These are phyloP conservation scores for Fusarium pseudocircinatum DNA, from an alignment of 2,329 filamentous ascomycete genomes.

Conservation along the genomic window DNA sequence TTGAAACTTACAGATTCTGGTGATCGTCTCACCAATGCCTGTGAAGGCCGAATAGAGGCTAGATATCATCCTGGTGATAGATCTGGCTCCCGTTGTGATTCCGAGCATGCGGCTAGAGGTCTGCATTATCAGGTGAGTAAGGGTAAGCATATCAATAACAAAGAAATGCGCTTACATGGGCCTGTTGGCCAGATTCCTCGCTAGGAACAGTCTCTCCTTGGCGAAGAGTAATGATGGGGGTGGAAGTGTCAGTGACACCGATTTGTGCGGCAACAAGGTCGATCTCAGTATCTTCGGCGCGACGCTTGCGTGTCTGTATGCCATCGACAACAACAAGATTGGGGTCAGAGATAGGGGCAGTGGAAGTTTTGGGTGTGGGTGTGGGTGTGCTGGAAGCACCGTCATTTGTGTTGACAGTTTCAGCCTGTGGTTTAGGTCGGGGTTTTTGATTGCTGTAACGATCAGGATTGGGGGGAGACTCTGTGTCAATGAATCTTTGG, in stretches of 20 bases:
- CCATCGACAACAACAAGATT: slow-evolving; percentile 41
- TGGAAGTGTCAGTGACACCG: slow-evolving; percentile 18
- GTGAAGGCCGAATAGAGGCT: slow-evolving; percentile 40
- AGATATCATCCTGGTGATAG: slow-evolving; percentile 46
- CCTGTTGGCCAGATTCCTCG: slow-evolving; percentile 13
- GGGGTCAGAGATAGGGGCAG: background rate
- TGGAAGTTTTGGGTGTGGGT: background rate
- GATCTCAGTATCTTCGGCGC: slow-evolving; percentile 44
- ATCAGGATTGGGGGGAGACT: background rate
- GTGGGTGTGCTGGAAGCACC: background rate
- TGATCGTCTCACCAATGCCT: slow-evolving; percentile 41
- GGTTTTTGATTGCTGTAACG: background rate
- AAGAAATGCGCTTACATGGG: slow-evolving; percentile 18
- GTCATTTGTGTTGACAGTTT: background rate
- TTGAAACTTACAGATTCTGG: slow-evolving; percentile 36
- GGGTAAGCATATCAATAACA: background rate
- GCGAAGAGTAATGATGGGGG: slow-evolving; percentile 31
- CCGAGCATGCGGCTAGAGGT: slow-evolving; percentile 38
- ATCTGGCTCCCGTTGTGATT: slow-evolving; percentile 24
- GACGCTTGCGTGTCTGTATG: slow-evolving; percentile 44
- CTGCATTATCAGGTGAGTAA: slow-evolving; percentile 11
- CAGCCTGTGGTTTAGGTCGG: background rate
- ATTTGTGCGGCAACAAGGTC: slow-evolving; percentile 43
- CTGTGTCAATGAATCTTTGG: slow-evolving; percentile 10
- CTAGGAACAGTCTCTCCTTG: slow-evolving; percentile 18